phyloP scores from a whole-genome alignment of 108 stramenopile species.

The Skeletonema marinoi region DNA sequence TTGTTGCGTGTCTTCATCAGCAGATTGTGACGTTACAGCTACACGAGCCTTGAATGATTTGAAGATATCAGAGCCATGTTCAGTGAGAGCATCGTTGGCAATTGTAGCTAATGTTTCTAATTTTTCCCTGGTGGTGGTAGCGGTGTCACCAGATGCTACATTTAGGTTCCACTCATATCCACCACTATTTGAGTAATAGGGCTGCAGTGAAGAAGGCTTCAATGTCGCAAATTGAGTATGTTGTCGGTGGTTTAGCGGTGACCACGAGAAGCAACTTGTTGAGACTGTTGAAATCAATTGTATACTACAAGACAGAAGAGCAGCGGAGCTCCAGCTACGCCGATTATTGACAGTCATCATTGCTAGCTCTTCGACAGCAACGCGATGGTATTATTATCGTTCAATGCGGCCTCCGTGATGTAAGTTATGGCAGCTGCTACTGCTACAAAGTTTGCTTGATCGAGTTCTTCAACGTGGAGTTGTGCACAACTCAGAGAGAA shows the following conservation, averaged over 20 bases:
- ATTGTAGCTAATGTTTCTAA: slow-evolving; percentile 23
- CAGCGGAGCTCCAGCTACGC: not conserved
- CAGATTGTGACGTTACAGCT: slow-evolving; percentile 8
- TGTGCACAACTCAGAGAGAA: no score
- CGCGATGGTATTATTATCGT: not conserved
- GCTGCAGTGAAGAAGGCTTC: not conserved
- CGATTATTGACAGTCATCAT: not conserved
- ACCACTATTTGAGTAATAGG: not conserved
- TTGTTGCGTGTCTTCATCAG: slow-evolving; percentile 5
- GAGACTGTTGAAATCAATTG: not conserved
- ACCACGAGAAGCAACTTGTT: not conserved
- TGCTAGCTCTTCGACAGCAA: not conserved
- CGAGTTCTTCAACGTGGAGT: no score
- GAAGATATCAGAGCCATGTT: slow-evolving; percentile 11
- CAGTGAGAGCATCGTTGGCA: slow-evolving; percentile 22
- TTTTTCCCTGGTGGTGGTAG: not conserved
- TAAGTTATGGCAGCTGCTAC: no score
- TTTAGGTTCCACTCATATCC: not conserved
- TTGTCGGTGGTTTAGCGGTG: not conserved
- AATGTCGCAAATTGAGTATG: not conserved
- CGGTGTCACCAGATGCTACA: not conserved
- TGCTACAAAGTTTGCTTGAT: no score
- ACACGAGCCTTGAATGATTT: slow-evolving; percentile 28
- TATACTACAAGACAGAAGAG: not conserved
- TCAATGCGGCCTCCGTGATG: not conserved